Percentiles rank a stretch among this genome's conserved stretches.
These are phyloP conservation scores for Carex scoparia DNA, from an alignment of 176 grass and related monocot species.

Conservation along the genomic window DNA sequence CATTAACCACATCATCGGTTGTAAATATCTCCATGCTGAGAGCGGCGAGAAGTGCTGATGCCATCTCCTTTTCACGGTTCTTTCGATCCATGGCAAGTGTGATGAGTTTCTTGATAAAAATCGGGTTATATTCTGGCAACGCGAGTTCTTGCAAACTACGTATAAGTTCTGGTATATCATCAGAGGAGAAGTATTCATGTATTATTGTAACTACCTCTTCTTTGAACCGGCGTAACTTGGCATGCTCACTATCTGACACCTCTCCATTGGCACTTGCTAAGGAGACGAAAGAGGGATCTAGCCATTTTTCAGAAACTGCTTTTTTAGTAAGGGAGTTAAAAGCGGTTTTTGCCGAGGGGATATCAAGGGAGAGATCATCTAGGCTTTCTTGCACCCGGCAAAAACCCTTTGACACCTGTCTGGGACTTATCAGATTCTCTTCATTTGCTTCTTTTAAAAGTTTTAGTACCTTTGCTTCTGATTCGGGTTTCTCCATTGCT, in stretches of 20 bases:
- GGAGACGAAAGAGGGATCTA: conserved; percentile 50
- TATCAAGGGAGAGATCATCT: conserved; percentile 87
- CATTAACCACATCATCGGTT: conserved; percentile 69
- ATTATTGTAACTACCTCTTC: conserved; percentile 79
- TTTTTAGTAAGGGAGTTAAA: conserved; percentile 54
- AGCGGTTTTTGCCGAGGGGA: conserved; percentile 72
- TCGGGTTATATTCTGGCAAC: conserved; percentile 57
- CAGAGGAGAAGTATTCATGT: conserved; percentile 91
- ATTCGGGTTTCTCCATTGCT: conserved; percentile 73
- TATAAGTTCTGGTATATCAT: conserved; percentile 73
- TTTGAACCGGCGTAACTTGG: conserved; percentile 78
- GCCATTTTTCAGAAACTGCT: conserved; percentile 73
- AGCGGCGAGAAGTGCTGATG: conserved; percentile 72
- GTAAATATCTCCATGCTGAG: conserved; percentile 86
- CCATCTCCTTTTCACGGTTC: conserved; percentile 97
- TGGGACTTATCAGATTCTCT: conserved; percentile 82
- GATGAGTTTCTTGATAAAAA: conserved; percentile 90
- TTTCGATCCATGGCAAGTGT: conserved; percentile 92
- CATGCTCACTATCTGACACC: conserved; percentile 43
- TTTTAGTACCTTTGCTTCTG: conserved; percentile 53
- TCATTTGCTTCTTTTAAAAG: conserved; percentile 87
- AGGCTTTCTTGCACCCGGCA: conserved; percentile 63
- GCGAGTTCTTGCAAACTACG: conserved; percentile 72
- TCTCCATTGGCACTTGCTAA: conserved; percentile 37
- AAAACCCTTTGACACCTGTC: conserved; percentile 89